Base-by-base conservation (phyloP, 2,329 filamentous ascomycete genomes). In the Chaetoscypha palmicola region DNA sequence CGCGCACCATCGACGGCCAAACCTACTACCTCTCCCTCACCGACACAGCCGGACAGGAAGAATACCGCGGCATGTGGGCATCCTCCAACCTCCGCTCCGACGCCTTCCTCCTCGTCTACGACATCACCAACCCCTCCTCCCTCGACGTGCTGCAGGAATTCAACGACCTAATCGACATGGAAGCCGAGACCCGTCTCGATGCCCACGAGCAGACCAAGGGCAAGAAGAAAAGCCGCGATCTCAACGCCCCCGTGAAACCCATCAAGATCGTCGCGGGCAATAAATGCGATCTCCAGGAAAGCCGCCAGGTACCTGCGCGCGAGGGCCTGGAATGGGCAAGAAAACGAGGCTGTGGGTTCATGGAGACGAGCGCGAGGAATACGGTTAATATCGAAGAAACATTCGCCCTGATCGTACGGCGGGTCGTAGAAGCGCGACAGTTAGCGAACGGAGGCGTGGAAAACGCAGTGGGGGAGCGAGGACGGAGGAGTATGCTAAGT, bases 361-460 rank as follows among this genome's bases (percentile, higher is more conserved):
- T 92, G 86, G 86, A 92, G 74, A 92, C 86, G 50, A 88, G 83
- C 58, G 86, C 86, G 3, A 70, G 86, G 43, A 77, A 89, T 57
- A 85, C 88, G 70, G 86, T 92, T 52, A 92, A 92, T 62, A 87
- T 92, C 50, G 86, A 92, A 64, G 86, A 92, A 73, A 91, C 86
- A 0, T 92, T 92, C 71, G 85, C 83, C 26, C 71, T 81, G 30
- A 76, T 82, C 47, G 74, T 82, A 33, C 69, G 77, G 20, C 69
- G 78, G 40, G 79, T 83, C 39, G 70, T 76, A 36, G 77, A 81
- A 67, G 58, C 53, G 14, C 49, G 60, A 31, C 46, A 52, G 39
- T 20, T 40, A 12, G 53, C 56, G 1, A 32, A 30, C 16, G 41
- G 43, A 8, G 42, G 45, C 26, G 38, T 32, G n/a, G 41, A 39